Percentiles rank a stretch among this genome's conserved stretches.
phyloP scores from a whole-genome alignment of 2,329 filamentous ascomycete species.

The Aspergillus calidoustus region DNA sequence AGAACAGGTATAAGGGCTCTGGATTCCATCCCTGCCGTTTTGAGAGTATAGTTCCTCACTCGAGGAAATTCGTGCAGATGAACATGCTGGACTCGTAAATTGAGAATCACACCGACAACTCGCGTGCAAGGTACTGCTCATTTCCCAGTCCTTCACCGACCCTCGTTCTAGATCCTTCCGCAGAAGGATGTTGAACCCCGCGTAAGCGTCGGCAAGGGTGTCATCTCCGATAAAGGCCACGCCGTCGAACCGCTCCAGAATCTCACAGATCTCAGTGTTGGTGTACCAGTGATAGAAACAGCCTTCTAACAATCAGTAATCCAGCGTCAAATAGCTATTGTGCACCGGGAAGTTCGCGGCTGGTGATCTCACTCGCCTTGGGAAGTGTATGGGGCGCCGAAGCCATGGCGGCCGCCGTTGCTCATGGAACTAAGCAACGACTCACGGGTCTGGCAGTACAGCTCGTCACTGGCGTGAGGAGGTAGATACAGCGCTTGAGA shows the following conservation, averaged over 20 bases:
- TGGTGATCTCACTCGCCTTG: constrained; percentile 31
- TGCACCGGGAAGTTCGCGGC: neutral
- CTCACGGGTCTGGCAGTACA: constrained; percentile 41
- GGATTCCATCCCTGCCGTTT: constrained; percentile 12
- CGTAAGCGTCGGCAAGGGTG: constrained; percentile 46
- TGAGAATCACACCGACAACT: constrained; percentile 49
- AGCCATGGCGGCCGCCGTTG: constrained; percentile 47
- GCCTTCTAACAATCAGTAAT: constrained; percentile 28
- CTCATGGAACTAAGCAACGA: constrained; percentile 47
- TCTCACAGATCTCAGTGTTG: constrained; percentile 49
- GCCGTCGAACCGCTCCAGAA: constrained; percentile 48
- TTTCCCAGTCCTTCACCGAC: constrained; percentile 45
- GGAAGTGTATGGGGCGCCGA: constrained; percentile 46
- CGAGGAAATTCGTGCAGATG: constrained; percentile 28
- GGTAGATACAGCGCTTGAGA: constrained; percentile 41
- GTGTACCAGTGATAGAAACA: constrained; percentile 52
- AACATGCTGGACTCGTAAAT: constrained; percentile 42
- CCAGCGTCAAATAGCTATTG: neutral
- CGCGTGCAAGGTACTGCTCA: constrained; percentile 36
- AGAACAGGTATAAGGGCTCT: constrained; percentile 27
- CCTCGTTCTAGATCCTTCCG: constrained; percentile 47
- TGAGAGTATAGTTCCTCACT: constrained; percentile 31
- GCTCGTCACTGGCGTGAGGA: constrained; percentile 26
- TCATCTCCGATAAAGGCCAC: constrained; percentile 50
- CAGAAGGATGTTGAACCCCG: constrained; percentile 51